Evolutionary conservation across 2,329 filamentous ascomycete species (phyloP), one percentile per base, ranked within the genome.

Genomic region (Penicillium nordicum): DNA sequence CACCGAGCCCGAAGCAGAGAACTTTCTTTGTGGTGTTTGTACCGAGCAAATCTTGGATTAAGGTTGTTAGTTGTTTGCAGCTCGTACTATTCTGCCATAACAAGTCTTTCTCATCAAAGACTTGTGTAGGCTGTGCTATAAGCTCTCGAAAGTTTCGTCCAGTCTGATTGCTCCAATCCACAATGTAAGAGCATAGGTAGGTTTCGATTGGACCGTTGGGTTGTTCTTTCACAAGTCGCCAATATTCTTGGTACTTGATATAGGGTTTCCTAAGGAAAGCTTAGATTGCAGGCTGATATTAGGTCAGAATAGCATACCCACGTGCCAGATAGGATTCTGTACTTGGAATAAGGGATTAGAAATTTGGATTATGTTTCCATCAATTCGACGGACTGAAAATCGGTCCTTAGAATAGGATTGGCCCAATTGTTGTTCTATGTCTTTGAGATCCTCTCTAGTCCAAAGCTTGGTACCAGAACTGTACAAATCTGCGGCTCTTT

Each of bases 91-190:
- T 63, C 51, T 57, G 52, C 60, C 57, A 64, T 9, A 63, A 49
- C 8, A 56, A 53, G 37, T 57, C 0, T 57, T 62, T 64, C 51
- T 60, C 53, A 27, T 64, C 51, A 52, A 62, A 64, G 49, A 57
- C 53, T 62, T 64, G 49, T 21, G 48, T 55, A 53, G 61, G 61
- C 37, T 63, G 49, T 59, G 51, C 30, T 60, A 62, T 57, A 56
- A 62, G 53, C 61, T 59, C 61, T 57, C 57, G 59, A 49, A 63
- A 64, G 55, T 60, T 55, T 51, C 42, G 55, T 57, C 45, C 49
- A 53, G 61, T 63, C 51, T 32, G 57, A 57, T 64, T 63, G 41
- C 34, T 64, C 62, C 57, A 64, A 56, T 62, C 61, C 45, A 64
- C 55, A 53, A 64, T 55, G 14, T 64, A 64, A 57, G 62, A 62